Evolutionary conservation across 352 stramenopile genomes (phyloP), one percentile per base, ranked within the genome.

Genomic region (Saprolegnia diclina): DNA sequence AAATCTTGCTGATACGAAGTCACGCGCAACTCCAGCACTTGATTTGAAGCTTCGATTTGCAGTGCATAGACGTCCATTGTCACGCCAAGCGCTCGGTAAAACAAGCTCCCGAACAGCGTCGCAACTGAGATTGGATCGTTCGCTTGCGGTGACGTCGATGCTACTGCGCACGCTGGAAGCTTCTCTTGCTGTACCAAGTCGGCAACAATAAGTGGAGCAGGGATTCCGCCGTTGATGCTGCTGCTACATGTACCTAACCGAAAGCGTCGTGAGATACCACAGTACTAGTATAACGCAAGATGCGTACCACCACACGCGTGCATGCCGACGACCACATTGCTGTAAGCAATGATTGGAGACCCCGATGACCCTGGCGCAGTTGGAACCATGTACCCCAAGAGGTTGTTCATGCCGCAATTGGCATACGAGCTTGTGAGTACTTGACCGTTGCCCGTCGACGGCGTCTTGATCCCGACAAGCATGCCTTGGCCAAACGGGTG

Each of bases 311-410:
- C 85, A 53, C 85, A 92, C 57, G 90, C 80, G 63, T 91, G 85
- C 9, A 92, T 74, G 5, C 71, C 85, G 26, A 90, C 72, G 5
- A 92, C 85, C 0, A 65, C 53, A 46, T 92, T 89, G 57, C 89
- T 83, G 0, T 32, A 61, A 4, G 81, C 73, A 37, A 91, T 77
- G 11, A 92, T 74, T 0, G 85, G 85, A 9, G 85, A 89, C 7
- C 85, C 85, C 0, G 83, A 92, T 48, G 85, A 90, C 0, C 85
- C 85, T 4, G 79, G 81, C 7, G 80, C 74, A 0, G 85, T 92
- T 68, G 91, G 82, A 10, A 91, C 54, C 32, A 73, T 77, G 72
- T 92, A 92, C 0, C 74, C 81, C 11, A 92, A 78, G 56, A 91
- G 81, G 57, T 87, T 69, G 0, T 48, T 44, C 6, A 74, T 40